Percentiles rank a stretch among this genome's conserved stretches.
phyloP scores from a whole-genome alignment of 176 grass and related monocot genomes.

The Olyra latifolia region DNA sequence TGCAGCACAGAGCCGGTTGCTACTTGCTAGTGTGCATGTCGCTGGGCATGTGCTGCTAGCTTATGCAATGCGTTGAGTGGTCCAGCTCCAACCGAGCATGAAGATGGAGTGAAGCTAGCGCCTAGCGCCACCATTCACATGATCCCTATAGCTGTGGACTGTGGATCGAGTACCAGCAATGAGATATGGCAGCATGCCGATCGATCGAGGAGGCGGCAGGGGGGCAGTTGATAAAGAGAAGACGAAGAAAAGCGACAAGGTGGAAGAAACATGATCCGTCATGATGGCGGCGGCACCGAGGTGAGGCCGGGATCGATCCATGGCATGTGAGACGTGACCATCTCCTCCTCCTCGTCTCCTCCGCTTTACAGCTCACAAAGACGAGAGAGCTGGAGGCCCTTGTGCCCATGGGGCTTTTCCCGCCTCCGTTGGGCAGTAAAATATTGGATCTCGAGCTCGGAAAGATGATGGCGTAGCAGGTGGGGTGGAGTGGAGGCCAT shows the following conservation, averaged over 20 bases:
- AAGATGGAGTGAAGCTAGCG: neutral
- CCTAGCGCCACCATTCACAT: neutral
- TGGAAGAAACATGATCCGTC: constrained; percentile 18
- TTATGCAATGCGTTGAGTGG: neutral
- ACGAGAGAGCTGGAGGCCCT: neutral
- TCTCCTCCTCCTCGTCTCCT: neutral
- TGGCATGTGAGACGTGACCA: constrained; percentile 42
- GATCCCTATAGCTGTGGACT: too few relatives aligned
- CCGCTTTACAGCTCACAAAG: constrained; percentile 53
- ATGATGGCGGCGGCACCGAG: constrained; percentile 40
- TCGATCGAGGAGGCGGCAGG: neutral
- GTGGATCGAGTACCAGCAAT: too few relatives aligned
- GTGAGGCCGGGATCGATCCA: constrained; percentile 31
- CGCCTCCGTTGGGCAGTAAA: neutral
- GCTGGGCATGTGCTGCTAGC: neutral
- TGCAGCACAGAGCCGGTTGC: neutral
- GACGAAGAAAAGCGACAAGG: neutral
- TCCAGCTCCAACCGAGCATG: neutral
- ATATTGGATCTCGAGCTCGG: constrained; percentile 40
- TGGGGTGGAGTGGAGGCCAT: constrained; percentile 32
- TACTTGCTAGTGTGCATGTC: neutral
- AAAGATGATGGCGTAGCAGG: constrained; percentile 24
- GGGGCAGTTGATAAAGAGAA: constrained; percentile 6
- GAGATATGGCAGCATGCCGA: constrained; percentile 15
- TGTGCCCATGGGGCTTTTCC: neutral